Evolutionary conservation across 208 protist genomes (phyloP), one percentile per base, ranked within the genome.

Genomic region (Wallacemonas sp.): DNA sequence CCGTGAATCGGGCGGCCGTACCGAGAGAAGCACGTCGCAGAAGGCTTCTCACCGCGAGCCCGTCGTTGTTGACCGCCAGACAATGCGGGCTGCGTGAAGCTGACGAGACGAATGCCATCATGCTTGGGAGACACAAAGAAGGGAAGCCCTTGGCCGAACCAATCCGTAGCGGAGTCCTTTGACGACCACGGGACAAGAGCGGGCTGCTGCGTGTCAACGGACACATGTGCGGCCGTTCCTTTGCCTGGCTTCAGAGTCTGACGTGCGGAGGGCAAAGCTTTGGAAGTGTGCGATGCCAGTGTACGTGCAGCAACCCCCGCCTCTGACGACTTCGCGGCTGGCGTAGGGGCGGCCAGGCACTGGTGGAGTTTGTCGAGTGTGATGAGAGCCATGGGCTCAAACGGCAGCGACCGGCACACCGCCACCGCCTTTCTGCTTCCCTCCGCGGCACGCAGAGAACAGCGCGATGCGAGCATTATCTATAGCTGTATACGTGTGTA

Each of bases 41-140:
- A n/a, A n/a, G n/a, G n/a, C n/a, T n/a, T n/a, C n/a, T n/a, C n/a
- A n/a, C n/a, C n/a, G n/a, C n/a, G n/a, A n/a, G n/a, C n/a, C n/a
- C n/a, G n/a, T n/a, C n/a, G n/a, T n/a, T n/a, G n/a, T n/a, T n/a
- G n/a, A n/a, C n/a, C n/a, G n/a, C n/a, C n/a, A 41, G 36, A 41
- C 36, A 6, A 17, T 19, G 72, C 46, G 2, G 65, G 69, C 23
- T 5, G 32, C 30, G 87, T 74, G 72, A 91, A 93, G 38, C 82
- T 83, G 19, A 96, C 64, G 60, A 96, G 74, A 12, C 90, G 82
- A 19, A 96, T 74, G 16, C 90, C 90, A 55, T 96, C 90, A 65
- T 90, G 87, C 76, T 96, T 96, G 3, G 90, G 90, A 2, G 90
- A 96, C 41, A 94, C 79, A 61, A 96, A 96, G 43, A 94, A 91